Evolutionary conservation across 495 filamentous ascomycete species (phyloP).

Genomic region (Penicillium diatomitis): DNA sequence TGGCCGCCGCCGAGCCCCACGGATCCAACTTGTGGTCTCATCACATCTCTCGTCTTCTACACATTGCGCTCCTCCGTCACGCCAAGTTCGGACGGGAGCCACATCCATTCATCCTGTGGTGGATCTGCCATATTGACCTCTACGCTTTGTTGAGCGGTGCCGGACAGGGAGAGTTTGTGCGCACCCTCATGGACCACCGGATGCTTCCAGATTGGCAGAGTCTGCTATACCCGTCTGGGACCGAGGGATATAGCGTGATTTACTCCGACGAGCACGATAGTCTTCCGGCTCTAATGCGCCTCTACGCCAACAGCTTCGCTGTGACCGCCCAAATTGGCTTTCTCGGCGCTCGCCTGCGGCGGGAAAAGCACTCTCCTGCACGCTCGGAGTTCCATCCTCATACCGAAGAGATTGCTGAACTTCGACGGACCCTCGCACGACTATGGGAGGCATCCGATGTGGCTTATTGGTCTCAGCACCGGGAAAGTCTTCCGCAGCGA

Average conservation of each 20-base stretch:
- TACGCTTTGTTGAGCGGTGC: constrained; percentile 47
- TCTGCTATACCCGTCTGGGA: constrained; percentile 22
- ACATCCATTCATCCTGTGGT: constrained; percentile 46
- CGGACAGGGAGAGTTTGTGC: constrained; percentile 42
- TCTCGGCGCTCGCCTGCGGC: constrained; percentile 29
- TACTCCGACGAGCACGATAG: constrained; percentile 28
- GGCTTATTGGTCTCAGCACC: constrained; percentile 25
- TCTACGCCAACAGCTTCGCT: constrained; percentile 36
- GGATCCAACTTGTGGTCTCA: constrained; percentile 46
- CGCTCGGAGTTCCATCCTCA: constrained; percentile 11
- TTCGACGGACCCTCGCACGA: constrained; percentile 30
- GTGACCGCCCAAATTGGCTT: constrained; percentile 34
- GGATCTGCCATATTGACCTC: constrained; percentile 46
- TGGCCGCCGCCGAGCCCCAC: constrained; percentile 37
- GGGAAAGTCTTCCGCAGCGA: constrained; percentile 29
- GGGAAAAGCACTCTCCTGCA: constrained; percentile 11
- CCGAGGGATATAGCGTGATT: constrained; percentile 21
- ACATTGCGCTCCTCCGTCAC: constrained; percentile 39
- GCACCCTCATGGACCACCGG: constrained; percentile 37
- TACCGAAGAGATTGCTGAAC: constrained; percentile 15
- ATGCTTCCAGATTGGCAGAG: constrained; percentile 36
- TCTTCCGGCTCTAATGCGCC: constrained; percentile 32
- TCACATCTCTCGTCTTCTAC: constrained; percentile 45
- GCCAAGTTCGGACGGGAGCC: constrained; percentile 37
- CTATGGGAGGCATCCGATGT: constrained; percentile 36